Percentiles rank a stretch among this genome's conserved stretches.
Conservation (phyloP, 352 stramenopile genomes). For the Phytophthora boehmeriae region DNA sequence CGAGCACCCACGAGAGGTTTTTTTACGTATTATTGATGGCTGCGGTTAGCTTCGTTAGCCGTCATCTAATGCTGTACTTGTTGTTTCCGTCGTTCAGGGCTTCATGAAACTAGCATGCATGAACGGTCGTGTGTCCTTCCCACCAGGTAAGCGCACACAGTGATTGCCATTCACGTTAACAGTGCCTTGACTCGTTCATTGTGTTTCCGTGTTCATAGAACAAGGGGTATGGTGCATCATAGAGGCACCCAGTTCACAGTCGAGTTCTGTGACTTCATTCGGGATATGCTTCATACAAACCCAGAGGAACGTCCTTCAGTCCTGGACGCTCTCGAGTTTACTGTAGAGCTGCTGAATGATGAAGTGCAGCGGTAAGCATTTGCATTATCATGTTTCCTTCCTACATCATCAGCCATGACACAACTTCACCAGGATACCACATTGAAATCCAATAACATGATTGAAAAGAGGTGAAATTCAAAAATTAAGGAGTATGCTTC, state of each 20-base stretch:
- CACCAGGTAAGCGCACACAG: slow-evolving; percentile 43
- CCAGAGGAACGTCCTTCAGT: slow-evolving; percentile 81
- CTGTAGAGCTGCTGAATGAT: slow-evolving; percentile 76
- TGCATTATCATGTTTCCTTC: not conserved
- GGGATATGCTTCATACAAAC: slow-evolving; percentile 86
- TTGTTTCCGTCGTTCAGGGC: slow-evolving; percentile 41
- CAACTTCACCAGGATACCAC: not conserved
- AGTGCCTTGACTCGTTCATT: not conserved
- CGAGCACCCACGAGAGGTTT: slow-evolving; percentile 73
- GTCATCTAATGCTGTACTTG: not conserved
- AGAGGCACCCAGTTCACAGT: slow-evolving; percentile 68
- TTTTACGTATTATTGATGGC: not conserved
- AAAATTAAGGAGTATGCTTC: slow-evolving; percentile 17
- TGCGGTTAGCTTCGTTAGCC: not conserved
- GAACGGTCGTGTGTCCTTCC: slow-evolving; percentile 80
- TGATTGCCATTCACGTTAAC: not conserved
- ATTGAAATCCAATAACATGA: slow-evolving; percentile 27
- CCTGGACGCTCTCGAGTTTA: slow-evolving; percentile 83
- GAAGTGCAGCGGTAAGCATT: slow-evolving; percentile 53
- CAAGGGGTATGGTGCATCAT: slow-evolving; percentile 71
- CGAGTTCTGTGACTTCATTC: slow-evolving; percentile 90
- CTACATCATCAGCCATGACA: slow-evolving; percentile 8
- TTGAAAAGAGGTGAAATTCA: slow-evolving; percentile 15
- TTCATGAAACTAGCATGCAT: slow-evolving; percentile 87
- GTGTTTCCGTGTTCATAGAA: slow-evolving; percentile 31